phyloP scores from a whole-genome alignment of 306 rosid genomes.

The Aeschynomene evenia region DNA sequence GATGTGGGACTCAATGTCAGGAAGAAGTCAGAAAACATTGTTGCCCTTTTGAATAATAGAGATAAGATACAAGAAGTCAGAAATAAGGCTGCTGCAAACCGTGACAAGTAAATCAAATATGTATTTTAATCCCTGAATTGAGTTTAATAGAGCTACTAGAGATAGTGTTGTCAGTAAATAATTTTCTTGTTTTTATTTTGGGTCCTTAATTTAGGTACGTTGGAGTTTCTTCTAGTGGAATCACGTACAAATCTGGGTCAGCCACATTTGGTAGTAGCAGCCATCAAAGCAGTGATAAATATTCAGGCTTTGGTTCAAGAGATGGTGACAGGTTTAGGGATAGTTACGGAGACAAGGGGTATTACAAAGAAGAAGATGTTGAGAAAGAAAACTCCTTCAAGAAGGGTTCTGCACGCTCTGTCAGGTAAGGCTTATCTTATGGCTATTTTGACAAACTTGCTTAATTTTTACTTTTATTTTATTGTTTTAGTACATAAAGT shows the following conservation, averaged over 20 bases:
- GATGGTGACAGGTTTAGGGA: constrained; percentile 57
- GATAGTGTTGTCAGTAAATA: constrained; percentile 27
- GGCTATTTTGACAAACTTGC: constrained; percentile 6
- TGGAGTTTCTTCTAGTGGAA: constrained; percentile 97
- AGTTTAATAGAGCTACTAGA: constrained; percentile 21
- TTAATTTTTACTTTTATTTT: not conserved
- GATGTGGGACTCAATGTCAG: constrained; percentile 94
- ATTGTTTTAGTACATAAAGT: not conserved
- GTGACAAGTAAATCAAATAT: constrained; percentile 73
- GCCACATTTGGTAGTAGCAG: constrained; percentile 55
- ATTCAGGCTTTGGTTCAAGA: constrained; percentile 60
- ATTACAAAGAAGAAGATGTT: constrained; percentile 53
- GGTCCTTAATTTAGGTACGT: constrained; percentile 58
- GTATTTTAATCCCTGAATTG: constrained; percentile 10
- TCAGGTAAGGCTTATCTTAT: constrained; percentile 49
- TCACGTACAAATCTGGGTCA: constrained; percentile 68
- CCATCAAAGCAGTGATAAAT: constrained; percentile 61
- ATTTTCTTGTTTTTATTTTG: constrained; percentile 23
- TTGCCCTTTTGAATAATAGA: constrained; percentile 75
- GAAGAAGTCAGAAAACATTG: constrained; percentile 84
- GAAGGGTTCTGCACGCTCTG: constrained; percentile 52
- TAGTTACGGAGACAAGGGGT: constrained; percentile 56
- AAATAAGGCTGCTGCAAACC: constrained; percentile 92
- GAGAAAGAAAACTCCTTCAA: constrained; percentile 63
- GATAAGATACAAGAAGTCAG: constrained; percentile 90